These are phyloP conservation scores for Mucor velutinosus DNA, from an alignment of 371 early-diverging fungal genomes.

Conservation along the genomic window DNA sequence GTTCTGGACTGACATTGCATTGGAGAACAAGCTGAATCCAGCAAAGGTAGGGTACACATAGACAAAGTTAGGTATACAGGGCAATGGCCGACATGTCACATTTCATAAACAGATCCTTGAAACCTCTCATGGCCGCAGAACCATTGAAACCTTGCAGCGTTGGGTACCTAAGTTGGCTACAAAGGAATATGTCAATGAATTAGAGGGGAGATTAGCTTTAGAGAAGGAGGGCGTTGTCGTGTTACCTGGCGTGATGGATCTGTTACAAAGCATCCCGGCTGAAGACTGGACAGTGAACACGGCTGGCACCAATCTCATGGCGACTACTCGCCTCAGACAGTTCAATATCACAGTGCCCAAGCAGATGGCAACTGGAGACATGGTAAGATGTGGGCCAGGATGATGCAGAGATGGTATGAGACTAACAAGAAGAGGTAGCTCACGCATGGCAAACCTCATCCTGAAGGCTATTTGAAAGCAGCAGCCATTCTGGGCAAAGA, in stretches of 20 bases:
- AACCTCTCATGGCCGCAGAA: slow-evolving; percentile 49
- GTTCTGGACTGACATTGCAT: slow-evolving; percentile 46
- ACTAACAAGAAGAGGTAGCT: slow-evolving; percentile 23
- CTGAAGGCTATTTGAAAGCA: slow-evolving; percentile 64
- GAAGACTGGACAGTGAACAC: slow-evolving; percentile 44
- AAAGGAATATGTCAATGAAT: slow-evolving; percentile 31
- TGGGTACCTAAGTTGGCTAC: slow-evolving; percentile 46
- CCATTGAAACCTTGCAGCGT: slow-evolving; percentile 43
- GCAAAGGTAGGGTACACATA: slow-evolving; percentile 50
- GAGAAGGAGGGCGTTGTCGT: slow-evolving; percentile 41
- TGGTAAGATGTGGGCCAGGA: slow-evolving; percentile 4
- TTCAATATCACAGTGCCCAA: slow-evolving; percentile 34
- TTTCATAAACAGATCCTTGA: slow-evolving; percentile 27
- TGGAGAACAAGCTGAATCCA: slow-evolving; percentile 41
- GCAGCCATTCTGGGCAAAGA: slow-evolving; percentile 49
- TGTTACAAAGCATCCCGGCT: slow-evolving; percentile 28
- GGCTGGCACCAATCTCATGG: slow-evolving; percentile 39
- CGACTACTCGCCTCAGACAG: slow-evolving; percentile 35
- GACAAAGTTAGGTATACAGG: no score
- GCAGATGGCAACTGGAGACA: slow-evolving; percentile 44
- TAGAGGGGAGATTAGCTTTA: slow-evolving; percentile 31
- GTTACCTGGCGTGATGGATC: slow-evolving; percentile 31
- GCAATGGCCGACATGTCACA: not conserved
- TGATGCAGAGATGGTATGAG: not conserved
- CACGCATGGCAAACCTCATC: slow-evolving; percentile 62